phyloP scores from a whole-genome alignment of 257 asterid species.

The Solanum chmielewskii region DNA sequence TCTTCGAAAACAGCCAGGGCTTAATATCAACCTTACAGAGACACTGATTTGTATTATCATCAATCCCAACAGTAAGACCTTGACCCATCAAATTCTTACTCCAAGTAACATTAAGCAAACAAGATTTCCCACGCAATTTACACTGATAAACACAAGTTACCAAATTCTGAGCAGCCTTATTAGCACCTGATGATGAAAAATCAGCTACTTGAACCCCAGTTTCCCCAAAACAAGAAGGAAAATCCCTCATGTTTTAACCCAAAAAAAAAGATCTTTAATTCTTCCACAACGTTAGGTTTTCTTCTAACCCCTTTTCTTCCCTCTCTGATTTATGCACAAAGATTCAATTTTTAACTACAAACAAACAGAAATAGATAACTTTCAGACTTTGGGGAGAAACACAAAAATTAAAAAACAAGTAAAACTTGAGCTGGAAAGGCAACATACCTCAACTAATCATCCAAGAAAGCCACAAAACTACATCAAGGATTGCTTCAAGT shows the following conservation, averaged over 20 bases:
- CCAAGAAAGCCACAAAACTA: constrained; percentile 6
- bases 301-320: background rate
- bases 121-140: constrained; percentile 27
- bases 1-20: constrained; percentile 42
- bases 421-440: background rate
- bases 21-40: constrained; percentile 37
- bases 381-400: background rate
- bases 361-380: background rate
- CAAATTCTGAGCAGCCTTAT: constrained; percentile 31
- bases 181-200: constrained; percentile 27
- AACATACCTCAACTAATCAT: constrained; percentile 25
- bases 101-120: constrained; percentile 30
- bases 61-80: constrained; percentile 32
- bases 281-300: background rate
- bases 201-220: constrained; percentile 51
- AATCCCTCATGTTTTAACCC: constrained; percentile 25
- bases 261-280: background rate
- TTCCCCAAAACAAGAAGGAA: constrained; percentile 51
- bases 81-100: constrained; percentile 46
- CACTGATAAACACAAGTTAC: constrained; percentile 31
- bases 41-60: constrained; percentile 23
- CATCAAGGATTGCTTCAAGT: constrained; percentile 6
- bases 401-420: background rate
- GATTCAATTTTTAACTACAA: constrained; percentile 6
- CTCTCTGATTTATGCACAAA: constrained; percentile 5